These are phyloP conservation scores for Cryptococcus maquisensis DNA, from an alignment of 1,284 basidiomycete species.

Conservation along the genomic window DNA sequence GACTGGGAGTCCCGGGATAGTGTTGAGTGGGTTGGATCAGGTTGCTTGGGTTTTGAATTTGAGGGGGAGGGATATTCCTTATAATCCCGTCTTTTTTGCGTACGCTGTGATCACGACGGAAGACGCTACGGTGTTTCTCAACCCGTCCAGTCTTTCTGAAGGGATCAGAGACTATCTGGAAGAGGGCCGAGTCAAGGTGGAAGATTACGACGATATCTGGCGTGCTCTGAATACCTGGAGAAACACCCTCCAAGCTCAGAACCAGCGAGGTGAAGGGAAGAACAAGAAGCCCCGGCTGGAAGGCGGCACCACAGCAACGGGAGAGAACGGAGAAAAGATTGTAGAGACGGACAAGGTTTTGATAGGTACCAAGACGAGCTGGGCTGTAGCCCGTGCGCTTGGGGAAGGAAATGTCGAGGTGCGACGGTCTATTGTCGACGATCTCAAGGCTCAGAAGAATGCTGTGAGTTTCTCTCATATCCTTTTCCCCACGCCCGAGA, in stretches of 20 bases:
- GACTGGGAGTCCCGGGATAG: conserved; percentile 63
- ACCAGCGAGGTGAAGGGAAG: neutral
- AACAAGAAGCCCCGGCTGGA: neutral
- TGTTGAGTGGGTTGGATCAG: conserved; percentile 80
- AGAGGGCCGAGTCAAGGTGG: conserved; percentile 60
- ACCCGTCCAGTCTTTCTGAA: conserved; percentile 61
- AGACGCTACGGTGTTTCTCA: conserved; percentile 68
- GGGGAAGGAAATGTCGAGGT: conserved; percentile 63
- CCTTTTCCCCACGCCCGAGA: neutral
- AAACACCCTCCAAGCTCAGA: neutral
- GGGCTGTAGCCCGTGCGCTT: conserved; percentile 72
- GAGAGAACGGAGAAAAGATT: conserved; percentile 25
- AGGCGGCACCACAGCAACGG: neutral
- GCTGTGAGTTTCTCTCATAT: conserved; percentile 35
- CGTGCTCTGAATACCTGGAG: conserved; percentile 24
- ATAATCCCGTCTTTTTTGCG: conserved; percentile 93
- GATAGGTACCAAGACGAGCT: conserved; percentile 66
- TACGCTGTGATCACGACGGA: conserved; percentile 76
- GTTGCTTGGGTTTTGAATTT: conserved; percentile 93
- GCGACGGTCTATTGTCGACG: conserved; percentile 67
- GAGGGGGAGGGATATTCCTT: conserved; percentile 86
- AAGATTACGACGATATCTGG: conserved; percentile 68
- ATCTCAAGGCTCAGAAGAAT: conserved; percentile 89
- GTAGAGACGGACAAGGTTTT: conserved; percentile 46
- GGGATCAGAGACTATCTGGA: conserved; percentile 59